These are phyloP conservation scores for Xylariales sp. DNA, from an alignment of 2,329 filamentous ascomycete genomes.

Conservation along the genomic window DNA sequence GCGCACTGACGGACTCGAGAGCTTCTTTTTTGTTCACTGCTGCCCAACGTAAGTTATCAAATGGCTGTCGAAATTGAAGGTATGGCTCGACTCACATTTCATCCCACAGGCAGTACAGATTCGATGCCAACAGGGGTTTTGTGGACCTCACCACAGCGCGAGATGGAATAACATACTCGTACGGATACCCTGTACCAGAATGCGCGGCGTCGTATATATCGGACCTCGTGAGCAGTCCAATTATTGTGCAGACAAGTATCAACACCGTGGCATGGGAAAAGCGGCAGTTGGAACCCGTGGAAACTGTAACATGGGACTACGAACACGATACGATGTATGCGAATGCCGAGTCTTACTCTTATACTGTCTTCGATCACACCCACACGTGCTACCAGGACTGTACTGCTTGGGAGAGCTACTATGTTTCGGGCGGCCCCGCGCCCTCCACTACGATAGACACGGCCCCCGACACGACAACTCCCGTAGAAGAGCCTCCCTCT, in stretches of 20 bases:
- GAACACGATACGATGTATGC: conserved; percentile 30
- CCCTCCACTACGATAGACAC: conserved; percentile 16
- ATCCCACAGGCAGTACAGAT: conserved; percentile 29
- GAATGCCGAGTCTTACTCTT: conserved; percentile 8
- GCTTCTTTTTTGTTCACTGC: conserved; percentile 10
- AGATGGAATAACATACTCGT: conserved; percentile 21
- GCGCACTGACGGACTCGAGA: conserved; percentile 9
- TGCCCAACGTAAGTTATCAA: conserved; percentile 32
- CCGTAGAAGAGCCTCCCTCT: conserved; percentile 7
- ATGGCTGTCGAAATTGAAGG: background rate
- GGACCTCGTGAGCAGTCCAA: conserved; percentile 26
- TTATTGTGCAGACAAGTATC: conserved; percentile 26
- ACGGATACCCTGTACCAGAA: conserved; percentile 28
- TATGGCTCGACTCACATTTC: conserved; percentile 16
- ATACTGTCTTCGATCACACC: conserved; percentile 33
- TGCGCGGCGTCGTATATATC: conserved; percentile 28
- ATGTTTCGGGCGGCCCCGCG: conserved; percentile 26
- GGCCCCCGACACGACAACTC: conserved; percentile 19
- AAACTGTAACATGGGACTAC: conserved; percentile 32
- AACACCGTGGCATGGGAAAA: conserved; percentile 33
- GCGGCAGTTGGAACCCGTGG: conserved; percentile 9
- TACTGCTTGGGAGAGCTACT: conserved; percentile 26
- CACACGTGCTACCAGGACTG: conserved; percentile 34
- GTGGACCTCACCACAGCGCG: conserved; percentile 21
- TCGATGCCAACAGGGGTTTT: conserved; percentile 14